Evolutionary conservation across 2,329 filamentous ascomycete genomes (phyloP), one percentile per base, ranked within the genome.

Genomic region (Biscogniauxia mediterranea): DNA sequence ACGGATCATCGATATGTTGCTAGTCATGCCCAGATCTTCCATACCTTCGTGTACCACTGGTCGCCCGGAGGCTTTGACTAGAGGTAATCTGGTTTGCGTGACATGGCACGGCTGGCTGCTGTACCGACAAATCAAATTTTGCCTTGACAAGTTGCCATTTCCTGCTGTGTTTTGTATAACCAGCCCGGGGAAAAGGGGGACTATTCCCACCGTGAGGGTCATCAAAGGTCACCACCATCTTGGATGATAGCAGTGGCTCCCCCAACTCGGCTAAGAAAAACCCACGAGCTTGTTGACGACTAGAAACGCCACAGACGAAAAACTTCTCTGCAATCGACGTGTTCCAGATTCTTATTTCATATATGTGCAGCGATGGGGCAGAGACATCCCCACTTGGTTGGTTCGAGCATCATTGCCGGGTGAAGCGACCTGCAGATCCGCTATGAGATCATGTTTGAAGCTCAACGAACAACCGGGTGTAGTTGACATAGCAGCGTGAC

Each of bases 341-440:
- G 38, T 46, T 46, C 38, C 38, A 46, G 38, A 46, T 46, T 46
- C 13, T 46, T 46, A 17, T 46, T 46, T 46, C 15, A 46, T 46
- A 46, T 46, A 46, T 46, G 38, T 46, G 38, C 38, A 46, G 38
- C 38, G 17, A 46, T n/a, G 38, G 38, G 19, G 51, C 19, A 52
- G 51, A 21, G 19, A 26, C 17, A 23, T 19, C 54, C 32, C 54
- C 28, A 28, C 54, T 55, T 32, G 15, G 28, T 15, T 8, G 13
- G 20, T 49, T 17, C 57, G 60, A 58, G 54, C 19, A 63, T 63
- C 62, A 64, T 66, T 62, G 55, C 63, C 52, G 38, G 60, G 61
- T 60, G 55, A 53, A 57, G 63, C 62, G 57, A 59, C 61, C 56
- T 66, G 64, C 63, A 65, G 65, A 26, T 49, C 19, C n/a, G 25